Base-by-base conservation (phyloP, 352 stramenopile genomes). In the Pythium plurisporium region DNA sequence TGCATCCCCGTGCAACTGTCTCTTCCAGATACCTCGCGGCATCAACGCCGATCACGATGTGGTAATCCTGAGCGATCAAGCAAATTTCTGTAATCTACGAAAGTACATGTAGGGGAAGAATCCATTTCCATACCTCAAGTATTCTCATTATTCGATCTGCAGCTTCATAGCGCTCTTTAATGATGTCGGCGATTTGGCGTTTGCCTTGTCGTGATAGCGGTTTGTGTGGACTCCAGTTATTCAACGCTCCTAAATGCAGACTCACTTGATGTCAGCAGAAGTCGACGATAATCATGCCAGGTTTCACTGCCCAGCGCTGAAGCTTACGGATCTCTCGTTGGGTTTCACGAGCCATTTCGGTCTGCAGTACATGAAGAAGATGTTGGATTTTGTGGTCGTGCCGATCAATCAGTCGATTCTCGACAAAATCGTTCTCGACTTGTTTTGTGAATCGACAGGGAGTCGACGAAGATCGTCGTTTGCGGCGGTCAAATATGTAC, bases 111-210 rank as follows among this genome's bases (percentile, higher is more conserved):
- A 6, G n/a, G 15, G 2, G 23, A 36, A 23, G 23, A 19, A 25
- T 49, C 25, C 22, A 42, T 30, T 7, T 23, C 4, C n/a, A 43
- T 19, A 89, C 79, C 73, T 90, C 75, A 19, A 90, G 70, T 33
- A 90, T 88, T 5, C 77, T 72, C 79, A 90, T 90, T 59, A 88
- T 76, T n/a, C 77, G 70, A 51, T 90, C 77, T 20, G 77, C 74
- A 31, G 79, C 65, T 50, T 88, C 79, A 43, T 81, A 87, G 4
- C 79, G 73, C n/a, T 80, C 70, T 42, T 81, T 80, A 17, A 74
- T 54, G 12, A 90, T 74, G 7, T 55, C 30, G 15, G 69, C 67
- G 15, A 89, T 41, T 1, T 62, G 46, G 26, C 65, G 65, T 30
- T 60, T 65, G 26, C 64, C 74, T 50, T 87, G 70, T 0, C 69